These are phyloP conservation scores for Letharia lupina DNA, from an alignment of 495 filamentous ascomycete genomes.

Conservation along the genomic window DNA sequence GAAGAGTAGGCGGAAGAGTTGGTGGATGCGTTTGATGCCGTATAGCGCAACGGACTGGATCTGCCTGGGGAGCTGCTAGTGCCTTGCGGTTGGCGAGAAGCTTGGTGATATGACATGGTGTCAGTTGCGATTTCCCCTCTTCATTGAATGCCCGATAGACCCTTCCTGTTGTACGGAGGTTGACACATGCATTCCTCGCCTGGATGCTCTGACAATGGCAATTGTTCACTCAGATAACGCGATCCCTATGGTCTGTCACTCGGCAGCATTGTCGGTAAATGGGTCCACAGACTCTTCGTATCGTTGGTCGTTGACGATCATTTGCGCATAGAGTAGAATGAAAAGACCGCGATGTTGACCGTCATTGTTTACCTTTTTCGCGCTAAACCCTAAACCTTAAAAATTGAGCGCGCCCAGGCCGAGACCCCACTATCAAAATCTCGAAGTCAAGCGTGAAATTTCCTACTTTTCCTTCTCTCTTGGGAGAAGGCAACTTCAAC, in stretches of 20 bases:
- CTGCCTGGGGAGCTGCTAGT: conserved; percentile 51
- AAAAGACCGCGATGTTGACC: conserved; percentile 5
- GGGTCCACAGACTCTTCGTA: background rate
- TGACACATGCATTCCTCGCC: conserved; percentile 12
- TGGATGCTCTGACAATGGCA: conserved; percentile 6
- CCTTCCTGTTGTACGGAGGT: conserved; percentile 14
- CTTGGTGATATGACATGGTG: conserved; percentile 19
- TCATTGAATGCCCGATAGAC: conserved; percentile 8
- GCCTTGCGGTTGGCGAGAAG: conserved; percentile 15
- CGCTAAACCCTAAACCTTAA: background rate
- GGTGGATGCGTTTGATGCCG: conserved; percentile 64
- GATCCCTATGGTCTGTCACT: background rate
- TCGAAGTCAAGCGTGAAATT: conserved; percentile 12
- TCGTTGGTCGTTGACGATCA: background rate
- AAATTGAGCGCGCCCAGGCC: conserved; percentile 3
- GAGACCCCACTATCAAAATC: conserved; percentile 16
- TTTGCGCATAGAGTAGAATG: background rate
- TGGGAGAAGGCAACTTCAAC: conserved; percentile 51
- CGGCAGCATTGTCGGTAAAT: background rate
- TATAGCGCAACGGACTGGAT: conserved; percentile 59
- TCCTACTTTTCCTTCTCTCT: conserved; percentile 38
- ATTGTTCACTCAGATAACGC: background rate
- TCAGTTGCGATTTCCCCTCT: background rate
- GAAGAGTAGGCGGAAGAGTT: conserved; percentile 70
- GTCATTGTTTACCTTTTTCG: conserved; percentile 6